phyloP scores from a whole-genome alignment of 1,139 yeast species.

The Geotrichum bryndzae region DNA sequence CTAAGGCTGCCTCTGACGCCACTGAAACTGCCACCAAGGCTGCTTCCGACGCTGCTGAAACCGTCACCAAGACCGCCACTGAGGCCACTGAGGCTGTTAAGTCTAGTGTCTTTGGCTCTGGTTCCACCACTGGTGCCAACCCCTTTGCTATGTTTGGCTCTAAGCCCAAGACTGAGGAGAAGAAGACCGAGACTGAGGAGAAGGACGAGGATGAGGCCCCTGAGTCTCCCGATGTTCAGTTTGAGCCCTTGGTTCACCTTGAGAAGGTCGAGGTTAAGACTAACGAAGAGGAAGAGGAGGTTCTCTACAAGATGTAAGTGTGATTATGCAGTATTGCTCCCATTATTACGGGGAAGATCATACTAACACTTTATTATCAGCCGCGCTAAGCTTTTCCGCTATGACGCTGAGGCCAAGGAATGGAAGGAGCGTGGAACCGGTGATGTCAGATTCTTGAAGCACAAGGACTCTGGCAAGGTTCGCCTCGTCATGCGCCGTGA shows the following conservation, averaged over 20 bases:
- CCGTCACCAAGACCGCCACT: conserved; percentile 13
- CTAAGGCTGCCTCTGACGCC: conserved; percentile 56
- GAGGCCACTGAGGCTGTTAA: conserved; percentile 19
- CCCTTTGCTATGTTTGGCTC: conserved; percentile 88
- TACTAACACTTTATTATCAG: conserved; percentile 19
- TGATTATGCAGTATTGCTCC: conserved; percentile 21
- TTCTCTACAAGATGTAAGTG: conserved; percentile 61
- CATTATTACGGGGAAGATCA: not conserved
- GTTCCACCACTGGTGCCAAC: conserved; percentile 54
- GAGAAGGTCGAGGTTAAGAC: conserved; percentile 96
- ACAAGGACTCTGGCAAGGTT: conserved; percentile 71
- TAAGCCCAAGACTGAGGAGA: conserved; percentile 54
- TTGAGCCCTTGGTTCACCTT: conserved; percentile 90
- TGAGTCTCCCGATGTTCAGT: conserved; percentile 91
- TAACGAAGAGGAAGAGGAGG: conserved; percentile 93
- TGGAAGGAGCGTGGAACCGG: conserved; percentile 99
- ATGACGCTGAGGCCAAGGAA: conserved; percentile 68
- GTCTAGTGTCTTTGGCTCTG: conserved; percentile 25
- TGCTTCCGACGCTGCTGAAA: conserved; percentile 43
- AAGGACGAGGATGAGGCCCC: conserved; percentile 56
- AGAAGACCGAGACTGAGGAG: conserved; percentile 38
- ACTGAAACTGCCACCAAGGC: conserved; percentile 45
- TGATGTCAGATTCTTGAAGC: conserved; percentile 91
- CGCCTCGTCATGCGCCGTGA: conserved; percentile 98
- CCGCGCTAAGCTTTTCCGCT: conserved; percentile 91